Conservation (phyloP, 129 eudicot genomes). For the Flaveria brownii region DNA sequence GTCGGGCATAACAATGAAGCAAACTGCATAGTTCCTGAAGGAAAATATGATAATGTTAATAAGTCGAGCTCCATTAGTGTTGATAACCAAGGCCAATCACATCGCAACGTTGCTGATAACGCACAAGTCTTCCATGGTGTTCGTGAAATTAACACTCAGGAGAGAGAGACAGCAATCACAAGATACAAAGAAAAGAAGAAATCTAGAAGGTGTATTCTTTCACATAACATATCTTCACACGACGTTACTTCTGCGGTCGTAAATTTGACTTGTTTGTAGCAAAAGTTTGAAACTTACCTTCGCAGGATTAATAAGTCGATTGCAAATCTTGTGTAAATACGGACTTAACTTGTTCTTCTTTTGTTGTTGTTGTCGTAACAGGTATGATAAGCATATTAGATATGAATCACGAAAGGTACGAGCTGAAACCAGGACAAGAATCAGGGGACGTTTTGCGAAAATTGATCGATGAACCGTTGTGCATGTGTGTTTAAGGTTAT, state of each 20-base stretch:
- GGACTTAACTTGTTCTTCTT: not conserved
- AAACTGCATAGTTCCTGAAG: slow-evolving; percentile 58
- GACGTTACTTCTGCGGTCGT: too few relatives aligned
- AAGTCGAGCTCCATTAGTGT: slow-evolving; percentile 24
- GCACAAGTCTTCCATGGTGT: slow-evolving; percentile 37
- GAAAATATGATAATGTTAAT: slow-evolving; percentile 37
- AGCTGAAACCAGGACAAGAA: slow-evolving; percentile 80
- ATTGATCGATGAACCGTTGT: slow-evolving; percentile 40
- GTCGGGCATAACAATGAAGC: slow-evolving; percentile 38
- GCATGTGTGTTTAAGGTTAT: not conserved
- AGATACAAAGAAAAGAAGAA: slow-evolving; percentile 96
- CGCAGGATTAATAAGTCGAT: not conserved
- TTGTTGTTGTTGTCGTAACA: slow-evolving; percentile 25
- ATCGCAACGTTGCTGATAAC: slow-evolving; percentile 34
- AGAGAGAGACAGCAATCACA: slow-evolving; percentile 68
- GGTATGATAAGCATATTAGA: slow-evolving; percentile 94
- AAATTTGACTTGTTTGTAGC: too few relatives aligned
- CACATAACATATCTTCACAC: not conserved
- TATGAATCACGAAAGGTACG: slow-evolving; percentile 85
- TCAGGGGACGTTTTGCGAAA: slow-evolving; percentile 93
- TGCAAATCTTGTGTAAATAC: not conserved
- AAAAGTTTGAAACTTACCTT: not conserved
- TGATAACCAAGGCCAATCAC: slow-evolving; percentile 42
- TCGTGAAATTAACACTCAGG: slow-evolving; percentile 62
- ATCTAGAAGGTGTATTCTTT: slow-evolving; percentile 60